Percentiles rank a stretch among this genome's conserved stretches.
Conservation (phyloP, 2,329 filamentous ascomycete species). For the Trichoderma sp. region DNA sequence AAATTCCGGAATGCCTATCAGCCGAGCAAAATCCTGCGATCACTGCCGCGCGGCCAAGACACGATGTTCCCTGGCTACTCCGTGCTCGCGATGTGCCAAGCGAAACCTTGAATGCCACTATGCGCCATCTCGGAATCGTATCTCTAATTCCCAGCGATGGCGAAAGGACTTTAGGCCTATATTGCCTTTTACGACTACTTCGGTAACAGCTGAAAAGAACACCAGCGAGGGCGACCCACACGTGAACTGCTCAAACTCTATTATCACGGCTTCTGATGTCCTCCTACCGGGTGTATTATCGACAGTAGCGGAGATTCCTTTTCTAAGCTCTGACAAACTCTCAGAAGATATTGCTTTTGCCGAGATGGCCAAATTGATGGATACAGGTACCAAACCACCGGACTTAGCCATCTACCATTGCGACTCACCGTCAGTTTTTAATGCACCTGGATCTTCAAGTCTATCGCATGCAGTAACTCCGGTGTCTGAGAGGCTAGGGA, state of each 20-base stretch:
- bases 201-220: neutral
- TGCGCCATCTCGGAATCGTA: neutral
- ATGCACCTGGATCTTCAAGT: neutral
- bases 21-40: constrained; percentile 5
- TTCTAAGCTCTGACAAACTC: neutral
- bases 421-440: neutral
- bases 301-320: neutral
- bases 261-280: neutral
- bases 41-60: constrained; percentile 8
- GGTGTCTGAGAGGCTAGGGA: neutral
- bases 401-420: neutral
- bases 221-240: neutral
- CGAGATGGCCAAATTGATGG: neutral
- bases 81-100: neutral
- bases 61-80: constrained; percentile 1
- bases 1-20: constrained; percentile 1
- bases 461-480: neutral
- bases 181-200: neutral
- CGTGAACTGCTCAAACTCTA: neutral
- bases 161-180: neutral
- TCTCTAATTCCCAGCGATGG: neutral
- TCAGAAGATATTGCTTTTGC: neutral
- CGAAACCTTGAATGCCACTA: neutral
- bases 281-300: neutral
- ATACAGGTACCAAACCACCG: too few species aligned